Conservation (phyloP, 305 asterid genomes). For the Fraxinus xanthoxyloides region DNA sequence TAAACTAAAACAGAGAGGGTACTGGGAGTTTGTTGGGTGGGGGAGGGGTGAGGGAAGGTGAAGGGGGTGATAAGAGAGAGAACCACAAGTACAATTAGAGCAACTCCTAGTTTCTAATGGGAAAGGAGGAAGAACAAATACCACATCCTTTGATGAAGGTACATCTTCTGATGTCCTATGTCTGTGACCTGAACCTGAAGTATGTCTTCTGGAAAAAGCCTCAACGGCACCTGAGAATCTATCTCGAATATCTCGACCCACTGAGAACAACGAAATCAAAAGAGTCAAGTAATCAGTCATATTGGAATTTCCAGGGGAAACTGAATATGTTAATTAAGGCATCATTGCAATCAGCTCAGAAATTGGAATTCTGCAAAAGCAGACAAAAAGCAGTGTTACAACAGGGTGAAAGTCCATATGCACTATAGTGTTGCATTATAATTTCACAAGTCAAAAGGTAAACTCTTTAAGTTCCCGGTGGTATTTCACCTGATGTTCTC, state of each 20-base stretch:
- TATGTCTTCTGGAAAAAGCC: slow-evolving; percentile 73
- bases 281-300: slow-evolving; percentile 7
- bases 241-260: slow-evolving; percentile 76
- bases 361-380: background rate
- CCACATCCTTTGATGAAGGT: slow-evolving; percentile 83
- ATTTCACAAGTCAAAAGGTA: background rate
- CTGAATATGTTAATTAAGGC: background rate
- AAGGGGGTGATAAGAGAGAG: background rate
- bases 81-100: background rate
- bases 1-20: background rate
- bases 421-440: background rate
- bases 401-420: background rate
- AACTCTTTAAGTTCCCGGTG: background rate
- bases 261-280: slow-evolving; percentile 31
- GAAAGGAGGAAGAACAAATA: slow-evolving; percentile 28
- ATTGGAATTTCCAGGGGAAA: slow-evolving; percentile 9
- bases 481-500: slow-evolving; percentile 64
- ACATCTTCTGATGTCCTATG: slow-evolving; percentile 56
- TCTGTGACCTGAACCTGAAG: slow-evolving; percentile 55
- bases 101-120: background rate
- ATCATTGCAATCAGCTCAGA: slow-evolving; percentile 1
- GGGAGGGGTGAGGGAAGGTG: background rate
- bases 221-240: slow-evolving; percentile 84
- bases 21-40: background rate
- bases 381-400: background rate